phyloP scores from a whole-genome alignment of 371 early-diverging fungal genomes.

The Haplosporangium sp. region DNA sequence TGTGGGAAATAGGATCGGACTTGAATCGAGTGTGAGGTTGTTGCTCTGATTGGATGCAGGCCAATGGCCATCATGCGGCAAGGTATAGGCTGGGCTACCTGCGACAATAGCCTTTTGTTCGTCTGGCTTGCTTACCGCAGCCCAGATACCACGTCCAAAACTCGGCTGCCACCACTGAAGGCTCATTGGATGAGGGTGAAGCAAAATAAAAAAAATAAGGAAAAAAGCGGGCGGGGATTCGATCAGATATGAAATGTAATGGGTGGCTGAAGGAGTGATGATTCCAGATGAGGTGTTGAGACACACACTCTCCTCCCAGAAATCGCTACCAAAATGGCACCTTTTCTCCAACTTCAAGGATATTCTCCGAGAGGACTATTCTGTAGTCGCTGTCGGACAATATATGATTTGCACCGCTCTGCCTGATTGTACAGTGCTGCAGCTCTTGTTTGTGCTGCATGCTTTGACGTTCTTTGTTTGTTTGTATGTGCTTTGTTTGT shows the following conservation, averaged over 20 bases:
- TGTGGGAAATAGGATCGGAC: conserved; percentile 1
- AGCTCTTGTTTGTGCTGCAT: too few relatives aligned
- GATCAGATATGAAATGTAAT: too few relatives aligned
- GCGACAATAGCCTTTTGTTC: background rate
- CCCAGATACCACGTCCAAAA: background rate
- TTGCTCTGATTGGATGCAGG: conserved; percentile 1
- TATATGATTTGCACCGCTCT: background rate
- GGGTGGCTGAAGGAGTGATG: too few relatives aligned
- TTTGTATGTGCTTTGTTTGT: too few relatives aligned
- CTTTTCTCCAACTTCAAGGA: background rate
- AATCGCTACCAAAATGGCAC: background rate
- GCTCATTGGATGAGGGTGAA: background rate
- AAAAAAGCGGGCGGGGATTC: too few relatives aligned
- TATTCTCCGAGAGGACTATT: conserved; percentile 1
- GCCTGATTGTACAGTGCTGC: too few relatives aligned
- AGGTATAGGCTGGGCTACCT: too few relatives aligned
- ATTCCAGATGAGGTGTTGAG: background rate
- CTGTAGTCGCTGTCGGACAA: background rate
- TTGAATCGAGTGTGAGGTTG: background rate
- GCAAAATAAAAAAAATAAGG: background rate
- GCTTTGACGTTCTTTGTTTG: too few relatives aligned
- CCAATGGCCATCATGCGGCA: conserved; percentile 3
- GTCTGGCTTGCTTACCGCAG: background rate
- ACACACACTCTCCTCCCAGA: too few relatives aligned
- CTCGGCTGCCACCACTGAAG: background rate